Conservation (phyloP, 169 alveolate genomes). For the Plasmodium vinckei region DNA sequence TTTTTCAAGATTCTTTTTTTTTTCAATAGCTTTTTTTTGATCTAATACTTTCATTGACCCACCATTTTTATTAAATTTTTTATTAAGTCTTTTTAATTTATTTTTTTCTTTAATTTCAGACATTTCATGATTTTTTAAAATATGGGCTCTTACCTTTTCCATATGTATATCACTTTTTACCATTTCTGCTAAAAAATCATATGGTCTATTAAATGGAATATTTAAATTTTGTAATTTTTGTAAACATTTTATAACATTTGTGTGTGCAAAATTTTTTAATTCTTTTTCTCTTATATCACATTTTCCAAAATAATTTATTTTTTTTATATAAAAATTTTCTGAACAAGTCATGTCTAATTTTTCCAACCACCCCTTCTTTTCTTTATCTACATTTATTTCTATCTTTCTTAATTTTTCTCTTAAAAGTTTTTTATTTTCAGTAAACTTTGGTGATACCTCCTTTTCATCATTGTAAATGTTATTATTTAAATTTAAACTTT, state of each 20-base stretch:
- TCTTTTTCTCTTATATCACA: conserved; percentile 35
- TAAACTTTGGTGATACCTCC: neutral
- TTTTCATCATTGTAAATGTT: neutral
- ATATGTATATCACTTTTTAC: conserved; percentile 41
- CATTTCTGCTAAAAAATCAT: conserved; percentile 66
- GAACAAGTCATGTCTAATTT: conserved; percentile 61
- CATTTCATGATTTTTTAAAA: conserved; percentile 36
- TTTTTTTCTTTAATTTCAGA: conserved; percentile 33
- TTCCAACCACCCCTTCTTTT: conserved; percentile 37
- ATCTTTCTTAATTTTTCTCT: conserved; percentile 27
- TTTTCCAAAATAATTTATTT: conserved; percentile 22
- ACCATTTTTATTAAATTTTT: conserved; percentile 53
- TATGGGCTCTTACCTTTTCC: conserved; percentile 40
- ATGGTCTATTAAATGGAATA: conserved; percentile 56
- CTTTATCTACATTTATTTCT: conserved; percentile 8
- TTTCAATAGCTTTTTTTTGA: conserved; percentile 62
- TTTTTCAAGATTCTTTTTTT: conserved; percentile 36
- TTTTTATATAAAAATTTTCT: conserved; percentile 32
- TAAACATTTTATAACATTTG: conserved; percentile 25
- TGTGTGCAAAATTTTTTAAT: conserved; percentile 19
- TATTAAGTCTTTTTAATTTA: conserved; percentile 63
- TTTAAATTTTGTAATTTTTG: conserved; percentile 30
- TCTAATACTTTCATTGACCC: conserved; percentile 37
- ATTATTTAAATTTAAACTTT: neutral
- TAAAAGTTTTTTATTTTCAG: conserved; percentile 28